phyloP scores from a whole-genome alignment of 192 early-diverging fungal species.

The Thoreauomyces humboldtii region DNA sequence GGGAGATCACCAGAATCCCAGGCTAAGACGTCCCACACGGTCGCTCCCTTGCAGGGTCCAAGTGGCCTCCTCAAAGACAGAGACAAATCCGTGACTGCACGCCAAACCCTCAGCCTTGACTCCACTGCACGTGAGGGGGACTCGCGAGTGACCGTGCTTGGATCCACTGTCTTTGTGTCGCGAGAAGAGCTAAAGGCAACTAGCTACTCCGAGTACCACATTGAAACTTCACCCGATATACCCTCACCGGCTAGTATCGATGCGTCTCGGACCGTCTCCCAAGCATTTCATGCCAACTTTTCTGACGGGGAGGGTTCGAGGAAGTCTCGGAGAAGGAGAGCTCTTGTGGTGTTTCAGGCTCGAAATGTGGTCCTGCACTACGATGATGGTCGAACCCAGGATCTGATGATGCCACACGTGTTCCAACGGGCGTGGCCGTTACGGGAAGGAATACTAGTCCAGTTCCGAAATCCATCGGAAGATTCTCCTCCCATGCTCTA shows the following conservation, averaged over 20 bases:
- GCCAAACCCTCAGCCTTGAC: no score
- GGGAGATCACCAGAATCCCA: no score
- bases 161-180: slow-evolving; percentile 7
- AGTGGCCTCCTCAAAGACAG: no score
- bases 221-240: not conserved
- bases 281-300: slow-evolving; percentile 11
- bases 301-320: not conserved
- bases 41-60: no score
- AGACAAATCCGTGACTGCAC: no score
- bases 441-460: slow-evolving; percentile 43
- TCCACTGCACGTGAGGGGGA: no score
- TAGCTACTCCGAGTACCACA: slow-evolving; percentile 6
- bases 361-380: not conserved
- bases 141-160: no score
- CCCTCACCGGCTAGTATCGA: not conserved
- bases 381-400: not conserved
- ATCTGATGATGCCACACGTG: slow-evolving; percentile 34
- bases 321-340: not conserved
- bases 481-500: slow-evolving; percentile 33
- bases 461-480: slow-evolving; percentile 22
- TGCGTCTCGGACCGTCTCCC: not conserved
- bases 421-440: slow-evolving; percentile 47
- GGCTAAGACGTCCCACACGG: no score
- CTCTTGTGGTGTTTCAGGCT: slow-evolving; percentile 5
- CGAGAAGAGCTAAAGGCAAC: not conserved